phyloP scores from a whole-genome alignment of 2,329 filamentous ascomycete genomes.

The Stylonectria norvegica region DNA sequence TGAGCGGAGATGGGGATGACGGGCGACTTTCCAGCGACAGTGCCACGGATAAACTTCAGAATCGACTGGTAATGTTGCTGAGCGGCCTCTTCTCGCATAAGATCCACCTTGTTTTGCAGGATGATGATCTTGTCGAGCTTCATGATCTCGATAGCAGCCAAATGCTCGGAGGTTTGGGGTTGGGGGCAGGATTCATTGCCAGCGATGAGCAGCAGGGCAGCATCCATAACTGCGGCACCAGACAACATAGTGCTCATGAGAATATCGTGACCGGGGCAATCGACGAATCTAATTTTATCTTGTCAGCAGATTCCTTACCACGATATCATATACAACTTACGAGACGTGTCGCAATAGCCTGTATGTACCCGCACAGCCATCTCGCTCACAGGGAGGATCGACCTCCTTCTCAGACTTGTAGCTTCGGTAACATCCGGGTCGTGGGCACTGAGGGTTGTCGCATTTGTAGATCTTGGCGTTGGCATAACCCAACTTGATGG shows the following conservation, averaged over 20 bases:
- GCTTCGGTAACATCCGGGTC: conserved; percentile 92
- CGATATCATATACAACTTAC: conserved; percentile 53
- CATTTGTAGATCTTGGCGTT: conserved; percentile 99
- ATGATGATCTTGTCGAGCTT: conserved; percentile 99
- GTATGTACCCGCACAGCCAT: conserved; percentile 86
- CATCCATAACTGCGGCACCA: conserved; percentile 98
- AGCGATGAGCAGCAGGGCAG: conserved; percentile 90
- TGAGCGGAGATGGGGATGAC: conserved; percentile 97
- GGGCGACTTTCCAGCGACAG: conserved; percentile 88
- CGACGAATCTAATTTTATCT: conserved; percentile 68
- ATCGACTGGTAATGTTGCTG: conserved; percentile 95
- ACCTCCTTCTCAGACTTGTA: conserved; percentile 99
- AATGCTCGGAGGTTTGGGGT: conserved; percentile 96
- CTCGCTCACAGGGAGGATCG: conserved; percentile 90
- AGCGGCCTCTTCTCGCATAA: conserved; percentile 95
- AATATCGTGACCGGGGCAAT: conserved; percentile 99
- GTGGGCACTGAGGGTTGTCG: conserved; percentile 84
- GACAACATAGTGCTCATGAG: conserved; percentile 99
- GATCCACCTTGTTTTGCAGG: conserved; percentile 97
- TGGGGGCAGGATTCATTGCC: conserved; percentile 98
- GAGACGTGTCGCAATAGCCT: conserved; percentile 87
- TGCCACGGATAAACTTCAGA: conserved; percentile 96
- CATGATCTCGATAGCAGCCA: conserved; percentile 99
- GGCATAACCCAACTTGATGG: conserved; percentile 98
- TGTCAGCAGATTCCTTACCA: conserved; percentile 15